A percentile compares a stretch with the other conserved stretches of the same genome.
Evolutionary conservation across 2,329 filamentous ascomycete genomes (phyloP).

Genomic region (Stylonectria norvegica): DNA sequence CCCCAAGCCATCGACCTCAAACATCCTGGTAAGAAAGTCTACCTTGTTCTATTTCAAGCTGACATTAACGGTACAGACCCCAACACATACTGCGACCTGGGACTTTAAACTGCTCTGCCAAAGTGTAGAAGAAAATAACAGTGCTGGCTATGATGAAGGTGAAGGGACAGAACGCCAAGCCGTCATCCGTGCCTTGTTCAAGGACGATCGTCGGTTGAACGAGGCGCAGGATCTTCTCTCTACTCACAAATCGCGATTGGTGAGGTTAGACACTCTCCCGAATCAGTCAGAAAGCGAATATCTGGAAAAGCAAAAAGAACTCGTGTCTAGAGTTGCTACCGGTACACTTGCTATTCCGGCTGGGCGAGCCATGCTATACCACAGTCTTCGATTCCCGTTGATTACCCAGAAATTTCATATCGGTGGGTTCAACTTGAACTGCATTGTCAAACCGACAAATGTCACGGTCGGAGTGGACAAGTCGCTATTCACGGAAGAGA

Average conservation of each 20-base stretch:
- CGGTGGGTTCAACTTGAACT: conserved; percentile 86
- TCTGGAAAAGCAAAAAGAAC: conserved; percentile 85
- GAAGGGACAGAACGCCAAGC: conserved; percentile 80
- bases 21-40: conserved; percentile 39
- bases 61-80: conserved; percentile 41
- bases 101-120: conserved; percentile 79
- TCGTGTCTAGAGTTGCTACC: conserved; percentile 81
- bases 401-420: conserved; percentile 90
- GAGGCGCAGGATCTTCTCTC: conserved; percentile 85
- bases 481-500: conserved; percentile 84
- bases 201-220: conserved; percentile 82
- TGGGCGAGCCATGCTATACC: conserved; percentile 84
- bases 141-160: conserved; percentile 67
- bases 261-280: conserved; percentile 71
- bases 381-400: conserved; percentile 79
- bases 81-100: conserved; percentile 63
- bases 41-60: not conserved
- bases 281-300: conserved; percentile 83
- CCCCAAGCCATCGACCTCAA: conserved; percentile 32
- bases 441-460: conserved; percentile 86
- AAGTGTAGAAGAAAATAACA: conserved; percentile 56
- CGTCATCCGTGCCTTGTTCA: conserved; percentile 83
- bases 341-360: conserved; percentile 86
- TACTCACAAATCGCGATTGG: conserved; percentile 72
- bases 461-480: conserved; percentile 93